Percentiles rank a stretch among this genome's conserved stretches.
Evolutionary conservation across 225 moss, liverwort and hornwort species (phyloP).

Genomic region (Antitrichia curtipendula): DNA sequence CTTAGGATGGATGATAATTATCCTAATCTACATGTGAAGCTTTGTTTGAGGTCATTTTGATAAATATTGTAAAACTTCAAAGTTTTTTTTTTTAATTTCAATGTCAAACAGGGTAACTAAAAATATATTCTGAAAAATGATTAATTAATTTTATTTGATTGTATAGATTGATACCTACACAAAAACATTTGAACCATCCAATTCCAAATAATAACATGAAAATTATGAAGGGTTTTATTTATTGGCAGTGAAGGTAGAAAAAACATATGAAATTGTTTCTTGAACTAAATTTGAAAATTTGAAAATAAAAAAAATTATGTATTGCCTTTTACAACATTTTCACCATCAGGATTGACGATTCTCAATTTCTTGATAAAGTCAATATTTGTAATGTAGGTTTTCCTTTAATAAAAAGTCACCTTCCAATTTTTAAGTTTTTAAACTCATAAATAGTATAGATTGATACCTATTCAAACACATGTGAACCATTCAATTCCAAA

Average conservation of each 20-base stretch:
- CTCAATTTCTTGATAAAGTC: background rate
- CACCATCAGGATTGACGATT: background rate
- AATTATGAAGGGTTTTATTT: background rate
- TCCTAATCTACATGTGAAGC: background rate
- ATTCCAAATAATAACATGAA: background rate
- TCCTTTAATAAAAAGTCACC: background rate
- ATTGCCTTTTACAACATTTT: background rate
- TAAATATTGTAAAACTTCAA: background rate
- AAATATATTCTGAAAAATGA: background rate
- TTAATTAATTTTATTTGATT: background rate
- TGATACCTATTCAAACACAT: no score
- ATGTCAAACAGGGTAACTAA: background rate
- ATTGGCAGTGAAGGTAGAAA: background rate
- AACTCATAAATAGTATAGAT: no score
- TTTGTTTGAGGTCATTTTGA: fast-evolving
- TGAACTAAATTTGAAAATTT: background rate
- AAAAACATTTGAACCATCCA: background rate
- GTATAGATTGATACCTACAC: background rate
- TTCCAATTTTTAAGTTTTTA: background rate
- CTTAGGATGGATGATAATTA: background rate
- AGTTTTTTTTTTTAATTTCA: background rate
- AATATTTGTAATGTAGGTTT: background rate
- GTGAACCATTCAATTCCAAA: no score
- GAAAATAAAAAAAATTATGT: background rate
- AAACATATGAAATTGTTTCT: fast-evolving